Evolutionary conservation across 768 basidiomycete species (phyloP).

Genomic region (Tricholoma hemisulphureum): DNA sequence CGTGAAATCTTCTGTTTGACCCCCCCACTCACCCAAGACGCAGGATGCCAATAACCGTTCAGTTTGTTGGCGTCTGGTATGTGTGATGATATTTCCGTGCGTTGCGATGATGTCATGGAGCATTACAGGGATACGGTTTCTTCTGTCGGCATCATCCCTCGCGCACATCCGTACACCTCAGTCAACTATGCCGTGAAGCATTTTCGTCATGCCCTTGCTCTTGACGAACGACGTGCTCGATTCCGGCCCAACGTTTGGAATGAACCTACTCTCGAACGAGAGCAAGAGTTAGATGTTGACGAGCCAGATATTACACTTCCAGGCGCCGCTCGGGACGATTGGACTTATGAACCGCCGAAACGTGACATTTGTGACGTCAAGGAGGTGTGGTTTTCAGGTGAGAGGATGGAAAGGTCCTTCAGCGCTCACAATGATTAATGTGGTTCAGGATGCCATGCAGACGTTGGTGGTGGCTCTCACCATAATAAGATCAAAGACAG

Average conservation of each 20-base stretch:
- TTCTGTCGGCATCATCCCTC: constrained; percentile 24
- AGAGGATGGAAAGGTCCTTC: not conserved
- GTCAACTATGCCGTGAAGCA: constrained; percentile 23
- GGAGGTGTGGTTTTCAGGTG: constrained; percentile 27
- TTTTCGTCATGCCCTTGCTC: constrained; percentile 24
- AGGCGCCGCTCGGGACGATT: constrained; percentile 11
- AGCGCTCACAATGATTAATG: not conserved
- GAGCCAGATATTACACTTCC: constrained; percentile 11
- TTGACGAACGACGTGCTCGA: constrained; percentile 23
- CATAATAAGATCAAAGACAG: constrained; percentile 16
- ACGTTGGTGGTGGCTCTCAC: constrained; percentile 27
- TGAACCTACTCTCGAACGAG: constrained; percentile 17
- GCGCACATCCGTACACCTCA: constrained; percentile 19
- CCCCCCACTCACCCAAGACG: not conserved
- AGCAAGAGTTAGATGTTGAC: constrained; percentile 25
- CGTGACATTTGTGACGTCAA: constrained; percentile 21
- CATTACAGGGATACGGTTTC: constrained; percentile 25
- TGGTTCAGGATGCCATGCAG: constrained; percentile 20
- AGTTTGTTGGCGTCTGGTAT: constrained; percentile 36
- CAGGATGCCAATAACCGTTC: constrained; percentile 24
- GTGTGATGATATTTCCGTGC: not conserved
- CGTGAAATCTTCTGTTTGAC: not conserved
- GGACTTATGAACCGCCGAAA: constrained; percentile 17
- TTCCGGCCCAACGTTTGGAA: constrained; percentile 24
- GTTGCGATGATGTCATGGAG: not conserved